These are phyloP conservation scores for Candida orba DNA, from an alignment of 805 yeast genomes.

Conservation along the genomic window DNA sequence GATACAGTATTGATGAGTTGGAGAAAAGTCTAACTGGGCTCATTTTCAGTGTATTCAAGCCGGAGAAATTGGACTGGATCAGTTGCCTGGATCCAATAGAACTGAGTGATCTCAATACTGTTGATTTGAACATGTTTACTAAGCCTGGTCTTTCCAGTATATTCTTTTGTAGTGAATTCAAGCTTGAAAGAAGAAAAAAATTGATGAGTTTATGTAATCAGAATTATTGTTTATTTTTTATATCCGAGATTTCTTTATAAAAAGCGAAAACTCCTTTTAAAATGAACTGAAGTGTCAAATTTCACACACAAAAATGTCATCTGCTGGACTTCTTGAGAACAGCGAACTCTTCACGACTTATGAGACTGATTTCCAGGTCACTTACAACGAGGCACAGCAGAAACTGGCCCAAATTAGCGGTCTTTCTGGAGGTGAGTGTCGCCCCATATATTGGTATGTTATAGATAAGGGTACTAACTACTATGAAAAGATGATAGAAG, in stretches of 20 bases:
- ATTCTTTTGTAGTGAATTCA: too few relatives aligned
- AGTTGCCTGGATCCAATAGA: not conserved
- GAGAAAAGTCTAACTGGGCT: conserved; percentile 24
- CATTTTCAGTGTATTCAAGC: not conserved
- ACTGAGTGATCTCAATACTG: not conserved
- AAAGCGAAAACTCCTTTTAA: conserved; percentile 3
- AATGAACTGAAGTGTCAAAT: not conserved
- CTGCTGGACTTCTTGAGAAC: conserved; percentile 19
- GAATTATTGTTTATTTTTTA: not conserved
- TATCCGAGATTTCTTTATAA: not conserved
- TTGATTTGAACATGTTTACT: not conserved
- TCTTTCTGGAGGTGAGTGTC: conserved; percentile 34
- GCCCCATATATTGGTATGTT: not conserved
- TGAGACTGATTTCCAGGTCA: conserved; percentile 44
- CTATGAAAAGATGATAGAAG: conserved; percentile 40
- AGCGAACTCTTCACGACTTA: conserved; percentile 26
- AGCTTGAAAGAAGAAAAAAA: not conserved
- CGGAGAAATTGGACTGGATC: not conserved
- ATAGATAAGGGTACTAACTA: not conserved
- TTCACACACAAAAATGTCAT: conserved; percentile 14
- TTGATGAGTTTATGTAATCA: not conserved
- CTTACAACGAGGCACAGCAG: conserved; percentile 62
- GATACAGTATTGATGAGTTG: conserved; percentile 28
- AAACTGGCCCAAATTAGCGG: conserved; percentile 50
- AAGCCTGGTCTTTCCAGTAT: too few relatives aligned